Conservation (phyloP, 1,284 basidiomycete genomes). For the Austropuccinia psidii region DNA sequence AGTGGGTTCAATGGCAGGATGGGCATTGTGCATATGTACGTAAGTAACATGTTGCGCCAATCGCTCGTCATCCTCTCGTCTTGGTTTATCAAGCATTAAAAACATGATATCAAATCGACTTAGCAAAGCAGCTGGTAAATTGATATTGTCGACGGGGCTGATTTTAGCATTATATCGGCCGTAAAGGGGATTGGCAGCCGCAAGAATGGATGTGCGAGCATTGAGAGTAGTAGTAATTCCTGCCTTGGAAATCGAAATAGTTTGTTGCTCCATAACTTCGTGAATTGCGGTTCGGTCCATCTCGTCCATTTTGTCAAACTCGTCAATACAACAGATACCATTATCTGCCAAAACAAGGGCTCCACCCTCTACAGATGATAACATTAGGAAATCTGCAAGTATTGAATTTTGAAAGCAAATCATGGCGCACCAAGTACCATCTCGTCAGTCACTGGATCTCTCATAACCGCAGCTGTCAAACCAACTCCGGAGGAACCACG, state of each 20-base stretch:
- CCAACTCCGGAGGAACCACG: constrained; percentile 97
- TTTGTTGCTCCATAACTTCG: constrained; percentile 99
- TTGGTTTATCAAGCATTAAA: constrained; percentile 92
- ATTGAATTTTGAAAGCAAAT: constrained; percentile 3
- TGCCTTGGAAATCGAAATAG: constrained; percentile 97
- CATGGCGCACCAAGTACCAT: constrained; percentile 80
- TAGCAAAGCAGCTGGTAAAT: constrained; percentile 88
- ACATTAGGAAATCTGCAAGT: background rate
- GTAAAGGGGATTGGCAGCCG: constrained; percentile 95
- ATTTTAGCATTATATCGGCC: constrained; percentile 97
- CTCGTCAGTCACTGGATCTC: constrained; percentile 98
- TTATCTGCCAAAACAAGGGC: constrained; percentile 97
- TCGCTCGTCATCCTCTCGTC: constrained; percentile 86
- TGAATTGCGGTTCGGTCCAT: constrained; percentile 95
- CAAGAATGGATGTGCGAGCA: constrained; percentile 95
- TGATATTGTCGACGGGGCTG: constrained; percentile 98
- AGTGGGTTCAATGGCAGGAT: constrained; percentile 63
- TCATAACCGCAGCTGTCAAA: constrained; percentile 97
- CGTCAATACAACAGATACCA: constrained; percentile 98
- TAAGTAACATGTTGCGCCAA: constrained; percentile 95
- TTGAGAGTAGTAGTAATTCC: constrained; percentile 98
- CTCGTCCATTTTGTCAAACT: constrained; percentile 99
- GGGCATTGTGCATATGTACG: constrained; percentile 91
- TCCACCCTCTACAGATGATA: constrained; percentile 73
- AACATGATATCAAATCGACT: constrained; percentile 96